Evolutionary conservation across 73 alveolate species (phyloP), one percentile per base, ranked within the genome.

Genomic region (Paramecium tetraurelia): DNA sequence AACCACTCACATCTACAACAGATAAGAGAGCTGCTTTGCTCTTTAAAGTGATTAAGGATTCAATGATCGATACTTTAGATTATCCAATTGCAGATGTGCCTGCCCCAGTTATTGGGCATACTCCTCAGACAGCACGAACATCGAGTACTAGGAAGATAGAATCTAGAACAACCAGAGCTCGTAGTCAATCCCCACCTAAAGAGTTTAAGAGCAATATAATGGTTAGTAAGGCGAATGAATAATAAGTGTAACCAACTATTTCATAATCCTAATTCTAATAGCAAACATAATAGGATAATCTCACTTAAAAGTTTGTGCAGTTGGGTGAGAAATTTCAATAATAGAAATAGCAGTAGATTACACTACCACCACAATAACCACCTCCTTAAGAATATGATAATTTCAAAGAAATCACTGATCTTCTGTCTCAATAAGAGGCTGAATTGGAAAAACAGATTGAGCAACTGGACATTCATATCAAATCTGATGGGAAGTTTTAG

Each of bases 1-100:
- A 80, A 80, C 43, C 90, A 44, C 90, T 80, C 6, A 80, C 90
- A 7, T 80, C 90, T 18, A 80, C 90, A 44, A 80, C 46, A 38
- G 90, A 80, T 44, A 80, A 80, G 57, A 80, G 46, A 46, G 90
- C 90, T 9, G 90, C 90, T 4, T 44, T 80, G 11, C 48, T 80
- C 1, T 80, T 80, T 46, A 80, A 24, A 80, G 57, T 31, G 76
- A 22, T 35, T 16, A 40, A 22, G 21, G 35, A 44, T 43, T 44
- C 38, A 75, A 75, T 18, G 31, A 18, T 53, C n/a, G 69, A 53
- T 18, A 18, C 41, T 31, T 27, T 27, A 31, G 90, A 80, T 36
- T 38, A 14, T 2, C 87, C 87, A 38, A 29, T 21, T 3, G 43
- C 46, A 22, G 21, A 38, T 16, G 36, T 75, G 10, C 68, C 87